These are phyloP conservation scores for Corymbia calophylla DNA, from an alignment of 441 rosid species.

Conservation along the genomic window DNA sequence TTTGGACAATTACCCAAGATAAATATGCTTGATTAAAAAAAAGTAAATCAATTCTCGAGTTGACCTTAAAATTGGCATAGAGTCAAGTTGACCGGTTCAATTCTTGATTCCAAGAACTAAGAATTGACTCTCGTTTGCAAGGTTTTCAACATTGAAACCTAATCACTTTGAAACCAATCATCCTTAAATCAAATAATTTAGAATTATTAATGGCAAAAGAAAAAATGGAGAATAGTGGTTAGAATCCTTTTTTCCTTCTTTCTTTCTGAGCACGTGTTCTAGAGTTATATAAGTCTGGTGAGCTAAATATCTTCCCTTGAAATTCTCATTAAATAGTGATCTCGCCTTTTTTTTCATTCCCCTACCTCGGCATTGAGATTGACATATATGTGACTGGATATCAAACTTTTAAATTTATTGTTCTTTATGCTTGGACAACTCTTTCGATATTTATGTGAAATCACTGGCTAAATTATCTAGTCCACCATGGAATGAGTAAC, in stretches of 20 bases:
- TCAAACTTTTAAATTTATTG: too few species aligned
- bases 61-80: neutral
- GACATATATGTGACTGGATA: too few species aligned
- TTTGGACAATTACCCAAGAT: neutral
- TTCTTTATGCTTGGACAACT: too few species aligned
- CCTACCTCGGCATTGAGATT: too few species aligned
- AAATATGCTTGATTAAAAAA: neutral
- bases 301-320: neutral
- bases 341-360: too few species aligned
- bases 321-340: too few species aligned
- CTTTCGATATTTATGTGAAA: too few species aligned
- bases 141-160: neutral
- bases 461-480: too few species aligned
- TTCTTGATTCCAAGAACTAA: neutral
- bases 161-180: neutral
- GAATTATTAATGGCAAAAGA: neutral
- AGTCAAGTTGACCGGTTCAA: neutral
- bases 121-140: neutral
- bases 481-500: too few species aligned
- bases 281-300: neutral
- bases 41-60: fast-evolving
- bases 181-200: neutral
- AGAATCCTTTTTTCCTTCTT: neutral
- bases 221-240: neutral
- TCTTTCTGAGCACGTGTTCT: neutral